phyloP scores from a whole-genome alignment of 108 stramenopile species.

The Fragilaria crotonensis region DNA sequence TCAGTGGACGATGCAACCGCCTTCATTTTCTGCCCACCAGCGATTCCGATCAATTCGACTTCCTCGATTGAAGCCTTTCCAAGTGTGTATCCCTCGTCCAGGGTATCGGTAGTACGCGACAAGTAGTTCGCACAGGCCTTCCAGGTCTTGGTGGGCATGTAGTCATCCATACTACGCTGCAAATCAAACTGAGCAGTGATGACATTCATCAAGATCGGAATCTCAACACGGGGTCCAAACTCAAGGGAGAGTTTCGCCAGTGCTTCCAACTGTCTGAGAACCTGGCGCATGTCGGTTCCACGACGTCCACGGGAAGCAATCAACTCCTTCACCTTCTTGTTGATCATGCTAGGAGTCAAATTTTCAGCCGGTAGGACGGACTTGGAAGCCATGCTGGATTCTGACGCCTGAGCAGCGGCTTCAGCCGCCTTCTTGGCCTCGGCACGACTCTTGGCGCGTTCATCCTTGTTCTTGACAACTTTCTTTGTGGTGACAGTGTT shows the following conservation, averaged over 20 bases:
- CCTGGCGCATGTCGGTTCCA: slow-evolving; percentile 65
- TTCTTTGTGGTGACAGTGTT: slow-evolving; percentile 68
- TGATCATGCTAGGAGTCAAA: slow-evolving; percentile 58
- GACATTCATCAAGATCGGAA: slow-evolving; percentile 94
- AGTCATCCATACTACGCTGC: slow-evolving; percentile 92
- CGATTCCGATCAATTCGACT: slow-evolving; percentile 20
- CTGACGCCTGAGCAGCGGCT: slow-evolving; percentile 27
- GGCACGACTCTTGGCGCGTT: slow-evolving; percentile 34
- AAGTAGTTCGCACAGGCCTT: slow-evolving; percentile 79
- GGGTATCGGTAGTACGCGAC: slow-evolving; percentile 61
- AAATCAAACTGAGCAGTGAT: slow-evolving; percentile 91
- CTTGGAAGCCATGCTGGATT: slow-evolving; percentile 43
- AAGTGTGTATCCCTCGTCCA: slow-evolving; percentile 69
- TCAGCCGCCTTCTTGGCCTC: slow-evolving; percentile 28
- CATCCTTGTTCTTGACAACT: slow-evolving; percentile 69
- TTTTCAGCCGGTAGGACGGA: slow-evolving; percentile 51
- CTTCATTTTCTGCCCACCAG: slow-evolving; percentile 58
- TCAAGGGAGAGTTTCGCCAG: slow-evolving; percentile 66
- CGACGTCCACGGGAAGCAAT: slow-evolving; percentile 84
- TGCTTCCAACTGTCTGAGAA: slow-evolving; percentile 83
- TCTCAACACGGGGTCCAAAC: slow-evolving; percentile 86
- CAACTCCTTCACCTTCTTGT: slow-evolving; percentile 79
- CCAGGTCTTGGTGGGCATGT: slow-evolving; percentile 93
- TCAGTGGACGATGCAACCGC: slow-evolving; percentile 39
- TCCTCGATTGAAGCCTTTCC: slow-evolving; percentile 53